Conservation (phyloP, 2,329 filamentous ascomycete species). For the Sporothrix pallida region DNA sequence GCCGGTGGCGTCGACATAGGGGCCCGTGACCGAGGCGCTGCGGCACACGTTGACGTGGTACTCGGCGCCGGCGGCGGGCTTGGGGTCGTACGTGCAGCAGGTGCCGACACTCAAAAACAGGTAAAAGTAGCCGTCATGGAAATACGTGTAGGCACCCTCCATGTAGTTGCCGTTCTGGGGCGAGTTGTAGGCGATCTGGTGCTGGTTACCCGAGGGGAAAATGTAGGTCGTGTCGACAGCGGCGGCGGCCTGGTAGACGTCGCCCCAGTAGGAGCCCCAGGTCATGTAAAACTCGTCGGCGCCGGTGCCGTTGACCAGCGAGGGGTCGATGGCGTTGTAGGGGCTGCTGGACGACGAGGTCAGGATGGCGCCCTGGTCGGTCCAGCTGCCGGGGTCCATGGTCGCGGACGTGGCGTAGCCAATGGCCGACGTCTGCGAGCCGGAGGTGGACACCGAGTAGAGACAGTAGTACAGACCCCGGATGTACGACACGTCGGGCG, state of each 20-base stretch:
- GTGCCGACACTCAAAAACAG: constrained; percentile 67
- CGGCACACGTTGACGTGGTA: constrained; percentile 71
- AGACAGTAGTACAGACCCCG: constrained; percentile 29
- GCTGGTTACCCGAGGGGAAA: constrained; percentile 9
- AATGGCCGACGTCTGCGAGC: constrained; percentile 57
- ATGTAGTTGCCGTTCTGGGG: constrained; percentile 45
- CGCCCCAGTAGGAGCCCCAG: constrained; percentile 65
- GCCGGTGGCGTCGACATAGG: constrained; percentile 63
- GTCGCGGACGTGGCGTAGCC: constrained; percentile 42
- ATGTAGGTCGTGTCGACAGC: constrained; percentile 48
- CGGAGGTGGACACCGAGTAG: constrained; percentile 67
- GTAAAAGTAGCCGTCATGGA: constrained; percentile 64
- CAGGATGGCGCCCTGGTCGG: constrained; percentile 64
- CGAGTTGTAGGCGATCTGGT: constrained; percentile 34
- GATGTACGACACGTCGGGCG: constrained; percentile 57
- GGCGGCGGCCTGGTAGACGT: constrained; percentile 62
- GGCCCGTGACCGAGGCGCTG: constrained; percentile 56
- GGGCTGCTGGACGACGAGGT: constrained; percentile 44
- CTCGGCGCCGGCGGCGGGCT: constrained; percentile 49
- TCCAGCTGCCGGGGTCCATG: constrained; percentile 63
- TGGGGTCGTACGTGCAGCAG: constrained; percentile 32
- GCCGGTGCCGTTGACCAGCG: constrained; percentile 55
- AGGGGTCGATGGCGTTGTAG: constrained; percentile 68
- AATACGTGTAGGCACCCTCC: constrained; percentile 63
- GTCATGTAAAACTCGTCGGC: constrained; percentile 49